These are phyloP conservation scores for Rhynchosporium graminicola DNA, from an alignment of 2,329 filamentous ascomycete species.

Conservation along the genomic window DNA sequence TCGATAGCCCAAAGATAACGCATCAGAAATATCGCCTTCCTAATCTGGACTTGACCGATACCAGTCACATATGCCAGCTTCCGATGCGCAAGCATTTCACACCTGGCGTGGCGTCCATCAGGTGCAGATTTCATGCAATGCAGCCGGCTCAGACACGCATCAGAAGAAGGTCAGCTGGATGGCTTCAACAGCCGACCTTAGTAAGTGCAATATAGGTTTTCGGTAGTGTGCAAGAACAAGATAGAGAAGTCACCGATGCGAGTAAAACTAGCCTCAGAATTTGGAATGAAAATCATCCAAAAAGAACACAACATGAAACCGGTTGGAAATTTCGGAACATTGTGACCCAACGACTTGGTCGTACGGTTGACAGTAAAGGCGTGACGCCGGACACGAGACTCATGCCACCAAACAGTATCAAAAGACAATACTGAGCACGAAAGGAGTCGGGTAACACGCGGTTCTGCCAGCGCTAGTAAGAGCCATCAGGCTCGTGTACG, in stretches of 20 bases:
- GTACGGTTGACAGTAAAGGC: neutral
- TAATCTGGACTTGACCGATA: neutral
- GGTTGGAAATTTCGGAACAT: neutral
- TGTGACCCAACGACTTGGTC: neutral
- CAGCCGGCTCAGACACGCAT: constrained; percentile 5
- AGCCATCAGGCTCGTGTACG: neutral
- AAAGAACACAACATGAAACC: neutral
- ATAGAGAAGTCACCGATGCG: neutral
- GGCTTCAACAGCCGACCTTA: constrained; percentile 4
- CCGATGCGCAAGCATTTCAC: neutral
- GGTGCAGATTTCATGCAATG: constrained; percentile 8
- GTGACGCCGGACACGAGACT: neutral
- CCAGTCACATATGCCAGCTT: neutral
- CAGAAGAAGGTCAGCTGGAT: constrained; percentile 1
- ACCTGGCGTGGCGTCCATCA: constrained; percentile 11
- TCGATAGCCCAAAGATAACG: neutral
- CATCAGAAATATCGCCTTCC: neutral
- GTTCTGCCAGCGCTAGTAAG: neutral
- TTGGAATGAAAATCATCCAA: no score
- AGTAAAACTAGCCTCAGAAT: neutral
- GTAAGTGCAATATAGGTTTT: neutral
- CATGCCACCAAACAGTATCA: neutral
- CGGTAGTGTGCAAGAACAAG: neutral
- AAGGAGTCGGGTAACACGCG: constrained; percentile 1
- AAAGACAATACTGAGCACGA: neutral